Base-by-base conservation (phyloP, 306 rosid species). In the Urtica urens region DNA sequence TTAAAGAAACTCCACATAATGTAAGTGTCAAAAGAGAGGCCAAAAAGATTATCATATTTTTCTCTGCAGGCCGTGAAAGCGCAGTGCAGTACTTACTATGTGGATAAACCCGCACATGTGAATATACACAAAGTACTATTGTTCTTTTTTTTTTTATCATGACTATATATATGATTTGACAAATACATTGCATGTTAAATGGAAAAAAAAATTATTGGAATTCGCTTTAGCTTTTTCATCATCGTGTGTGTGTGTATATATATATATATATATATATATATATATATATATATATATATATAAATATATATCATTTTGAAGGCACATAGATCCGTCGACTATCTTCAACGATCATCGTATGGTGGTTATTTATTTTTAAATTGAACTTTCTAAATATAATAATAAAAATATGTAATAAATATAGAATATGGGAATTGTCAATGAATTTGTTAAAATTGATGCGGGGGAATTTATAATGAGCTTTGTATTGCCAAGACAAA, bases 1-100 rank as follows among this genome's bases (percentile, higher is more conserved):
- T 54, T 59, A 28, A 58, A 64, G 25, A 11, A 26, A 63, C 49
- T 41, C 0, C 16, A 39, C 56, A 10, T 27, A 24, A 7, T 58
- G 34, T 23, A 30, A 42, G 46, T 62, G 61, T 51, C 57, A 38
- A 37, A 56, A 37, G 29, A 38, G 53, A 50, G 41, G 64, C 55
- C 55, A 38, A 44, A n/a, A 62, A 37, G 33, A 49, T 21, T 6
- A 54, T 10, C 16, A 45, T 56, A 10, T 28, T 49, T 26, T 49
- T 27, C 5, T 54, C 30, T 39, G 55, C 49, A 57, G 65, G 49
- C 18, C 23, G 20, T 46, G 53, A 51, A 61, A 55, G 55, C 30
- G 57, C 26, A 33, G 29, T 33, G 40, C 3, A 35, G 44, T 31
- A 31, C 26, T n/a, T 46, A 3, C 26, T 16, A 28, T 25, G 58